phyloP scores from a whole-genome alignment of 1,284 basidiomycete genomes.

The Mycena citricolor region DNA sequence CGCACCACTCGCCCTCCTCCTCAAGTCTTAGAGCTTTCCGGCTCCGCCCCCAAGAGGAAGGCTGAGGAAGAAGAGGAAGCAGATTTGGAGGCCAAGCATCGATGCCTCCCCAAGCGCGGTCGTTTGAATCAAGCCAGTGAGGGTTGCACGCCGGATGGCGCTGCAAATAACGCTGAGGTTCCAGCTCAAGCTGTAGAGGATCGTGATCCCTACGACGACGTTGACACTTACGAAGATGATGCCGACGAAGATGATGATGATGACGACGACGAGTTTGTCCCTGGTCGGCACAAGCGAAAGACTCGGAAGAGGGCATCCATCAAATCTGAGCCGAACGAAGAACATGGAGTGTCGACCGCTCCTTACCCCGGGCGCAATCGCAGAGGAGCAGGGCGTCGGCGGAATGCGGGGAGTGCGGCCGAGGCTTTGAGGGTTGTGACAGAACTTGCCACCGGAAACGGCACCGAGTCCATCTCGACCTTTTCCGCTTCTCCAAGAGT shows the following conservation, averaged over 20 bases:
- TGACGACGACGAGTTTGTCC: constrained; percentile 18
- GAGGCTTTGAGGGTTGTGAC: constrained; percentile 14
- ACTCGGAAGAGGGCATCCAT: background rate
- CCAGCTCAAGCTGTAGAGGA: too few relatives aligned
- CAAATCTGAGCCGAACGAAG: background rate
- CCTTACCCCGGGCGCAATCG: background rate
- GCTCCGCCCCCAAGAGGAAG: background rate
- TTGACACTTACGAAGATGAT: constrained; percentile 5
- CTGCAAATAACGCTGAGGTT: too few relatives aligned
- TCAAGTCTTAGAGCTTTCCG: too few relatives aligned
- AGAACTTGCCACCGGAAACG: constrained; percentile 10
- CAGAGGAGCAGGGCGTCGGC: background rate
- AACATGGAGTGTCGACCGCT: background rate
- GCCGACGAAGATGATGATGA: constrained; percentile 7
- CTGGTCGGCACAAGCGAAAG: constrained; percentile 2
- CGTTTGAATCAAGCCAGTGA: too few relatives aligned
- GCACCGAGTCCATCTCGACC: too few relatives aligned
- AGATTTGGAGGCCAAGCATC: too few relatives aligned
- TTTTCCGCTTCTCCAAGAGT: too few relatives aligned
- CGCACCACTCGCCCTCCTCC: too few relatives aligned
- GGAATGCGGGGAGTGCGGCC: constrained; percentile 16
- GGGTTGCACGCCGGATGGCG: too few relatives aligned
- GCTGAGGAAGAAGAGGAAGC: background rate
- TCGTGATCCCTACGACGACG: background rate
- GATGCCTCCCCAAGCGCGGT: too few relatives aligned